Conservation (phyloP, 2,329 filamentous ascomycete genomes). For the Pezicula carpinea region DNA sequence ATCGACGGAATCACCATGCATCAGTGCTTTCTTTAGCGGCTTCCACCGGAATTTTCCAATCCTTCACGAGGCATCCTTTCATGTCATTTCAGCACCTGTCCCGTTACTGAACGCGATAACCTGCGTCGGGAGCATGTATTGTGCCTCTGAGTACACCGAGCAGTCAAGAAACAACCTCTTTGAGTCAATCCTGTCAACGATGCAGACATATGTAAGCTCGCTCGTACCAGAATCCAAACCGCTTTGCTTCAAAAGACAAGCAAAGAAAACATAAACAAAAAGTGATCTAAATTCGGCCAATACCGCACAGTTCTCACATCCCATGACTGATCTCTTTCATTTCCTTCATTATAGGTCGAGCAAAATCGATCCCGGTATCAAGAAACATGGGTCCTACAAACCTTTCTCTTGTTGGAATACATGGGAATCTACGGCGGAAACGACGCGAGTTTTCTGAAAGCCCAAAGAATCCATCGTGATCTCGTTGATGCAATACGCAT, state of each 20-base stretch:
- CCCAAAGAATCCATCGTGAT: conserved; percentile 7
- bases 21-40: conserved; percentile 2
- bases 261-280: no score
- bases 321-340: neutral
- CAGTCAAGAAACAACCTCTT: conserved; percentile 3
- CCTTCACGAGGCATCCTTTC: conserved; percentile 6
- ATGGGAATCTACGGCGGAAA: conserved; percentile 7
- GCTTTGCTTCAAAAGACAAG: no score
- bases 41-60: conserved; percentile 7
- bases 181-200: conserved; percentile 1
- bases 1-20: conserved; percentile 1
- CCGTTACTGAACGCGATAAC: conserved; percentile 4
- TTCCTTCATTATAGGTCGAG: conserved; percentile 1
- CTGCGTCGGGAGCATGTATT: conserved; percentile 6
- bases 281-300: no score
- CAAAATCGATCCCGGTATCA: conserved; percentile 9
- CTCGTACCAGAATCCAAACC: neutral
- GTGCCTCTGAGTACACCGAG: conserved; percentile 1
- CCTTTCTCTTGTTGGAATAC: conserved; percentile 6
- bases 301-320: no score
- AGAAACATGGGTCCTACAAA: conserved; percentile 6
- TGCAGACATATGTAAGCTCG: conserved; percentile 5
- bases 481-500: conserved; percentile 7
- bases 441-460: conserved; percentile 5
- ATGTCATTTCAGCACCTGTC: conserved; percentile 6